Evolutionary conservation across 2,329 filamentous ascomycete species (phyloP), one percentile per base, ranked within the genome.

Genomic region (Fusarium mexicanum): DNA sequence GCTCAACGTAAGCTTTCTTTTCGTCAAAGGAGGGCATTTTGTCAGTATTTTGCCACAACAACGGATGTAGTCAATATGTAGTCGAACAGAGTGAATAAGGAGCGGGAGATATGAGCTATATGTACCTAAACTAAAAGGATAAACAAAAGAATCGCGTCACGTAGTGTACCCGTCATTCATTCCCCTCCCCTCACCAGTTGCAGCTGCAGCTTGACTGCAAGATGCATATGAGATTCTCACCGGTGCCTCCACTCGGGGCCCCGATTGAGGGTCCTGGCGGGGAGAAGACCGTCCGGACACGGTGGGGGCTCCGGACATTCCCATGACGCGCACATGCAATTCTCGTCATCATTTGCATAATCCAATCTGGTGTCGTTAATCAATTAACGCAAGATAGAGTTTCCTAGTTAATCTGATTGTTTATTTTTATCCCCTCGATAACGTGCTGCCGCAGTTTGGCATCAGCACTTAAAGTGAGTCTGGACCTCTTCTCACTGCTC

Each of bases 1-100:
- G 84, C 48, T 80, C 78, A 58, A 79, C 81, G 60, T 86, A 87
- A 9, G 84, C 84, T 69, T 83, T 82, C 29, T 79, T 79, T 20
- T 80, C 61, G 65, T 83, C 75, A 67, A 86, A 87, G 26, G 71
- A 63, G 26, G 76, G 71, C 78, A 78, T 79, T 10, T 35, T 65
- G 29, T 37, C 24, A 8, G 26, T 35, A 11, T 40, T 41, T 50
- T 24, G 17, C n/a, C 24, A n/a, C 8, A 33, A 29, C 8, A n/a
- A 9, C 51, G 17, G 10, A 37, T 10, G 16, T 17, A 37, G 14
- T 13, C 35, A 14, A 29, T 22, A 22, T 48, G 5, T 6, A 20
- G 5, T 13, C 26, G 40, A 47, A 22, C 18, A 53, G 46, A 31
- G 40, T 40, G n/a, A 47, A 44, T 16, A 20, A 3, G 6, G 4